Percentiles rank a stretch among this genome's conserved stretches.
Evolutionary conservation across 2,329 filamentous ascomycete species (phyloP).

Genomic region (Colletotrichum chlorophyti): DNA sequence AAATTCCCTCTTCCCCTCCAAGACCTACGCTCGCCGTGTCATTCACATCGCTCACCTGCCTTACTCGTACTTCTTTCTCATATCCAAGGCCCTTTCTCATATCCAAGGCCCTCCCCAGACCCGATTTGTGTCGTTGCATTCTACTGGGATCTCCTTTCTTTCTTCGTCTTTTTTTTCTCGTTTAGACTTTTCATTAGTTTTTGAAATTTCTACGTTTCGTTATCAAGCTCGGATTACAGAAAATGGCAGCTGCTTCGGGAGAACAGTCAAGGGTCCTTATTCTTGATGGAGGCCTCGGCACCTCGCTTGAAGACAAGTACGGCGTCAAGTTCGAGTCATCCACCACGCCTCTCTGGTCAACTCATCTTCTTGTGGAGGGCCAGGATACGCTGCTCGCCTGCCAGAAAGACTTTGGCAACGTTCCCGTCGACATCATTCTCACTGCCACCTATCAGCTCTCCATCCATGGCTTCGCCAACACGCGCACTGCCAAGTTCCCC

Average conservation of each 20-base stretch:
- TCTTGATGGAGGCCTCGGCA: conserved; percentile 73
- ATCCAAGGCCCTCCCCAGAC: too few species aligned
- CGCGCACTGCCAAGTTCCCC: conserved; percentile 48
- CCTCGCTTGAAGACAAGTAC: conserved; percentile 67
- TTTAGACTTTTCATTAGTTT: too few species aligned
- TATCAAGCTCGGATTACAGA: too few species aligned
- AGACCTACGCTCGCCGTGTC: neutral
- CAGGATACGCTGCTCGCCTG: conserved; percentile 58
- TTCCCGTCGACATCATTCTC: conserved; percentile 67
- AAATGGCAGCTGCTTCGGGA: conserved; percentile 6
- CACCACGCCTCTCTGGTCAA: conserved; percentile 70
- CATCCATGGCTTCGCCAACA: conserved; percentile 60
- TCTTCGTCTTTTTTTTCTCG: too few species aligned
- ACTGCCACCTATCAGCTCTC: conserved; percentile 74
- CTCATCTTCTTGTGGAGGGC: conserved; percentile 66
- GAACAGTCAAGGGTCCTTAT: conserved; percentile 45
- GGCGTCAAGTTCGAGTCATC: conserved; percentile 54
- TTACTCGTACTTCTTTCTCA: too few species aligned
- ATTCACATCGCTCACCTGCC: neutral
- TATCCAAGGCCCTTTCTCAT: too few species aligned
- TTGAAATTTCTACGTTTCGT: too few species aligned
- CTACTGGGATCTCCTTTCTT: too few species aligned
- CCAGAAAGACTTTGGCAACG: conserved; percentile 61
- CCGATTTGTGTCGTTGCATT: too few species aligned
- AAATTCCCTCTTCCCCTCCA: neutral